phyloP scores from a whole-genome alignment of 306 rosid species.

The Cucurbita ficifolia region DNA sequence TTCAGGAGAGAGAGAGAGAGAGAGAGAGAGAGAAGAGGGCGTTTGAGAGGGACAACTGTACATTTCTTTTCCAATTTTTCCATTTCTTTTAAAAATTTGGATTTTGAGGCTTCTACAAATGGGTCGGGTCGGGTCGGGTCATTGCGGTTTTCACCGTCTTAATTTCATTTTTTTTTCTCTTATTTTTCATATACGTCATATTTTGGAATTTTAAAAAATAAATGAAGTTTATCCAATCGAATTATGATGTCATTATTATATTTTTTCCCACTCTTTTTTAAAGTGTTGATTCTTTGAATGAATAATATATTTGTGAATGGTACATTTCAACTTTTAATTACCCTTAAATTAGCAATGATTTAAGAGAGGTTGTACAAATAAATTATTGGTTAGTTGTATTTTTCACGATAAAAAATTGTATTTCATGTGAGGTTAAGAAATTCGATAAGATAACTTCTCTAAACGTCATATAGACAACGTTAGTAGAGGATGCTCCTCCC shows the following conservation, averaged over 20 bases:
- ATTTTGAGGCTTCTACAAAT: not conserved
- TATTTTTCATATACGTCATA: not conserved
- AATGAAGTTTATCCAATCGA: not conserved
- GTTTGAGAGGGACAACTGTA: constrained; percentile 1
- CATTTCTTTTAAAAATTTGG: not conserved
- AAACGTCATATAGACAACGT: too few species aligned
- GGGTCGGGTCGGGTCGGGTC: not conserved
- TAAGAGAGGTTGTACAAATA: too few species aligned
- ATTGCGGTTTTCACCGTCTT: not conserved
- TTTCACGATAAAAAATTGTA: too few species aligned
- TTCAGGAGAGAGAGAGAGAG: constrained; percentile 2
- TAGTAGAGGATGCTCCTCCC: too few species aligned
- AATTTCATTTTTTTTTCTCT: not conserved
- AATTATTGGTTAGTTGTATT: too few species aligned
- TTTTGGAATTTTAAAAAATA: not conserved
- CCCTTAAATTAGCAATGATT: too few species aligned
- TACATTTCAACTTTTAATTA: too few species aligned
- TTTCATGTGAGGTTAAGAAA: too few species aligned
- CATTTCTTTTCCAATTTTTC: not conserved
- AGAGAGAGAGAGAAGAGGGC: not conserved
- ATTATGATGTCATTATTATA: not conserved
- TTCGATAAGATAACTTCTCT: too few species aligned
- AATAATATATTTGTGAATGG: too few species aligned
- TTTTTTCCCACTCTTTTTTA: not conserved
- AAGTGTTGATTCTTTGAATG: too few species aligned